A percentile compares a stretch with the other conserved stretches of the same genome.
Conservation (phyloP, 768 basidiomycete species). For the Leccinellum luteum region DNA sequence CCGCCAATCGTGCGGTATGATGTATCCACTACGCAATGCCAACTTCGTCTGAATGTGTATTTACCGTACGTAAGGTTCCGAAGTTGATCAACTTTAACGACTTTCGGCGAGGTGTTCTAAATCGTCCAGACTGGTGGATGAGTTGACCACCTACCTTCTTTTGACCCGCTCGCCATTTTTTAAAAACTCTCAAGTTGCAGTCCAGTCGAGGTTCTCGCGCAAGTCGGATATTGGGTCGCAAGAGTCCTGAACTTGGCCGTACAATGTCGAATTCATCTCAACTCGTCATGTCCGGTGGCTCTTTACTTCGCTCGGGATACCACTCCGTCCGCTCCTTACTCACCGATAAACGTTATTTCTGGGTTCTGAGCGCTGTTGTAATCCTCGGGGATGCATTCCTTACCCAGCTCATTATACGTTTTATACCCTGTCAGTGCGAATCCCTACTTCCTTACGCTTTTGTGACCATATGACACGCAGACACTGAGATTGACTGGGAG, state of each 20-base stretch:
- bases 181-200: not conserved
- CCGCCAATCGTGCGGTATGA: too few species aligned
- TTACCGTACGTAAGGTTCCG: not conserved
- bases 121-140: not conserved
- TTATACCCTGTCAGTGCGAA: conserved; percentile 71
- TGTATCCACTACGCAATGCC: too few species aligned
- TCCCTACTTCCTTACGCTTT: conserved; percentile 4
- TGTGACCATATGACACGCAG: conserved; percentile 42
- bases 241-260: not conserved
- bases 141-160: not conserved
- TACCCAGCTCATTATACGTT: conserved; percentile 75
- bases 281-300: not conserved
- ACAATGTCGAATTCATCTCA: conserved; percentile 9
- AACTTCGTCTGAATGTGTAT: not conserved
- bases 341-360: conserved; percentile 60
- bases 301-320: conserved; percentile 5
- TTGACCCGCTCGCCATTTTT: not conserved
- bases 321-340: conserved; percentile 29
- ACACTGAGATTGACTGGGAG: conserved; percentile 98
- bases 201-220: not conserved
- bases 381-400: conserved; percentile 74
- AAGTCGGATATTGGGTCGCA: not conserved
- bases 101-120: not conserved
- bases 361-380: conserved; percentile 59
- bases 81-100: not conserved